phyloP scores from a whole-genome alignment of 306 rosid species.

The Abrus precatorius region DNA sequence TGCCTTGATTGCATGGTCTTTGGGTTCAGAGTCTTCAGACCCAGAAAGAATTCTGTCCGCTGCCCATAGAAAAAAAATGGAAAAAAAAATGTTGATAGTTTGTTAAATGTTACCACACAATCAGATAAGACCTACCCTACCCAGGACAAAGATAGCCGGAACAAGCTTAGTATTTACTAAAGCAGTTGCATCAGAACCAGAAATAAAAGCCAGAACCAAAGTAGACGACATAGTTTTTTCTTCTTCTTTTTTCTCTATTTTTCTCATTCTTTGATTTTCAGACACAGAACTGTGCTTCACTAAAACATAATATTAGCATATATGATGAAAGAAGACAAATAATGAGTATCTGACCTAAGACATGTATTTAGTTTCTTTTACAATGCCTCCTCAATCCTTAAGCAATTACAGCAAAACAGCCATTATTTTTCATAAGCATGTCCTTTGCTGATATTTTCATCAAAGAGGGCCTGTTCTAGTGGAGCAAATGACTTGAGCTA shows the following conservation, averaged over 20 bases:
- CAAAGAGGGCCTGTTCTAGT: neutral
- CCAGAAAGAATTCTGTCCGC: constrained; percentile 52
- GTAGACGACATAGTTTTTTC: constrained; percentile 4
- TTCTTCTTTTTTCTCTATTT: neutral
- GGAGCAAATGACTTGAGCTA: neutral
- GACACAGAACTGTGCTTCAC: constrained; percentile 7
- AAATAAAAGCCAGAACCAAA: constrained; percentile 30
- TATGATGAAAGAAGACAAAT: constrained; percentile 2
- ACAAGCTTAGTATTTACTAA: neutral
- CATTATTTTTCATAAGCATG: neutral
- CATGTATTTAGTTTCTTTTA: neutral
- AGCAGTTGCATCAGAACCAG: constrained; percentile 31
- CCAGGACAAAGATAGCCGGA: constrained; percentile 9
- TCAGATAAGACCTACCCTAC: constrained; percentile 20
- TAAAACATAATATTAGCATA: constrained; percentile 13
- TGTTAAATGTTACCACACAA: constrained; percentile 15
- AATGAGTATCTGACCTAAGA: neutral
- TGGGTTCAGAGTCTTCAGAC: constrained; percentile 46
- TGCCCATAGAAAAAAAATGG: constrained; percentile 36
- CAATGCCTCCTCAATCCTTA: neutral
- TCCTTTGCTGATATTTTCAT: neutral
- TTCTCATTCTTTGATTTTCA: neutral
- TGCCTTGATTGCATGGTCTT: constrained; percentile 47
- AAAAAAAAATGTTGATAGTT: neutral
- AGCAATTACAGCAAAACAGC: neutral